A percentile compares a stretch with the other conserved stretches of the same genome.
Evolutionary conservation across 805 yeast genomes (phyloP).

Genomic region (Yamadazyma ubonensis): DNA sequence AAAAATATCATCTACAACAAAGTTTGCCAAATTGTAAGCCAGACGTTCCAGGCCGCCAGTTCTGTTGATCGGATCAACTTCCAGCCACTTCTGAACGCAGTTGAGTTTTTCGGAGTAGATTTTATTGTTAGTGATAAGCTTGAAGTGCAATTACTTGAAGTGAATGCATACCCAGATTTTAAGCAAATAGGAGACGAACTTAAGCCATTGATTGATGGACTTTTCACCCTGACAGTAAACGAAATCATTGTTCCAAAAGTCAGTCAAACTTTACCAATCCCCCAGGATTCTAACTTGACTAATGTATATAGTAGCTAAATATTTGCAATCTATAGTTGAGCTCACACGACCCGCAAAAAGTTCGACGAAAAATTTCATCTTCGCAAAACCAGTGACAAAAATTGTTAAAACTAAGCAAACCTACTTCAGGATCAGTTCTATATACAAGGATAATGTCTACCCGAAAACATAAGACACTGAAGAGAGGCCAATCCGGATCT

Average conservation of each 20-base stretch:
- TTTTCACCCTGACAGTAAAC: constrained; percentile 58
- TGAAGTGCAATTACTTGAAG: constrained; percentile 68
- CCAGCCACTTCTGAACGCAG: constrained; percentile 74
- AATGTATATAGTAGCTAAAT: constrained; percentile 32
- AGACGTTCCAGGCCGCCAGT: constrained; percentile 77
- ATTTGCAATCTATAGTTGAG: constrained; percentile 1
- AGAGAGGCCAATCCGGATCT: constrained; percentile 32
- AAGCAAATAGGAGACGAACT: constrained; percentile 88
- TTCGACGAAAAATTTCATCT: constrained; percentile 12
- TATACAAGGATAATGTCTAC: constrained; percentile 16
- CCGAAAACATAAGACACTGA: constrained; percentile 48
- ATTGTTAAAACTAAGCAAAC: too few species aligned
- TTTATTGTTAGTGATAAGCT: constrained; percentile 64
- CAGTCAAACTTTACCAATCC: too few species aligned
- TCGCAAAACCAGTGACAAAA: constrained; percentile 9
- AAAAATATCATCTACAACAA: constrained; percentile 49
- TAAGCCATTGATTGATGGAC: constrained; percentile 59
- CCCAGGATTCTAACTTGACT: constrained; percentile 22
- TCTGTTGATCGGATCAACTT: constrained; percentile 82
- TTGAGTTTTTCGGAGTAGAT: constrained; percentile 88
- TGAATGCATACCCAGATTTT: constrained; percentile 94
- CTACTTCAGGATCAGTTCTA: neutral
- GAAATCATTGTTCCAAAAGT: constrained; percentile 52
- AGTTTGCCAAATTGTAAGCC: constrained; percentile 62
- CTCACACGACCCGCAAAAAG: constrained; percentile 11